Percentiles rank a stretch among this genome's conserved stretches.
These are phyloP conservation scores for Suhomyces sp. DNA, from an alignment of 805 yeast species.

Conservation along the genomic window DNA sequence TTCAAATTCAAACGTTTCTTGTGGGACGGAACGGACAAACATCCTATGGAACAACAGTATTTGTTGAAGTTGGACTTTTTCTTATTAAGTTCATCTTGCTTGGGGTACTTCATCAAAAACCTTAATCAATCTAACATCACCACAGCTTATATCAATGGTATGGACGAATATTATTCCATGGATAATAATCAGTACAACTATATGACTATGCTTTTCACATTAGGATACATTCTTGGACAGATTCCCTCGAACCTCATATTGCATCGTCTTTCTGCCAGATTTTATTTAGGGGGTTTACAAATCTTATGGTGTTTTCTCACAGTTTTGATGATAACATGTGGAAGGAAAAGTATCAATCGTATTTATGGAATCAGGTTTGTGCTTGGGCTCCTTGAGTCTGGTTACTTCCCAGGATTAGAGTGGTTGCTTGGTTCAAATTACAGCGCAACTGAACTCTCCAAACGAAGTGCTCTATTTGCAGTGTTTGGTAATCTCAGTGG, in stretches of 20 bases:
- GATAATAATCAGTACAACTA: conserved; percentile 45
- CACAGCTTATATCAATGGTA: conserved; percentile 48
- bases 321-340: conserved; percentile 33
- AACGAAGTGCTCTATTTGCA: conserved; percentile 35
- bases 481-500: conserved; percentile 36
- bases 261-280: conserved; percentile 43
- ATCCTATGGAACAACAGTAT: conserved; percentile 35
- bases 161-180: conserved; percentile 45
- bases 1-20: conserved; percentile 25
- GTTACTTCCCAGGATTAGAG: conserved; percentile 54
- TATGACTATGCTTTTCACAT: conserved; percentile 45
- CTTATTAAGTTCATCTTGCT: conserved; percentile 41
- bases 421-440: conserved; percentile 34
- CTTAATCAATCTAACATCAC: conserved; percentile 42
- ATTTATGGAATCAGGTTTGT: conserved; percentile 36
- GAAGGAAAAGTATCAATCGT: conserved; percentile 19
- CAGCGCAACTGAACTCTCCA: conserved; percentile 32
- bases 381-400: conserved; percentile 47
- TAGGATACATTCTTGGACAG: conserved; percentile 53
- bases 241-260: conserved; percentile 48
- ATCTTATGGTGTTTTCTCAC: conserved; percentile 46
- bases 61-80: conserved; percentile 33
- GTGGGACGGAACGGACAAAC: conserved; percentile 41
- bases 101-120: conserved; percentile 50
- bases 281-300: conserved; percentile 45